Base-by-base conservation (phyloP, 208 protist species). In the Trypanosomatidae sp. region DNA sequence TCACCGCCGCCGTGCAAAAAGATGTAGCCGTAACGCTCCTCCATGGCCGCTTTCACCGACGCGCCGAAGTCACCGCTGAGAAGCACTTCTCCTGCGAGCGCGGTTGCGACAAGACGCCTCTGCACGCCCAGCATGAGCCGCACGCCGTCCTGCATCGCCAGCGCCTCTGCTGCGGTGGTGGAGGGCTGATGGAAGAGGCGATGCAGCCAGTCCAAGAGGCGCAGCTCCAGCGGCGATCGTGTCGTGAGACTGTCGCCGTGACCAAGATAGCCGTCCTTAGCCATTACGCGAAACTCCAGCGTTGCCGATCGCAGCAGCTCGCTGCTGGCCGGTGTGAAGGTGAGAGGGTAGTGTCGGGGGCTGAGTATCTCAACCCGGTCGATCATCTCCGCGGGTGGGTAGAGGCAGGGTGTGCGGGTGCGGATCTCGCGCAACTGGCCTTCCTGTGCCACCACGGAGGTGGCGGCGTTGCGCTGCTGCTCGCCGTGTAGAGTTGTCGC, bases 341-440 rank as follows among this genome's bases (percentile, higher is more conserved):
- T 85, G 39, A 90, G 77, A 36, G 79, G 85, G 70, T 93, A 92
- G 76, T 95, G 83, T 25, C 85, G 73, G 13, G 82, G 55, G 62
- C 84, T 85, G 49, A 81, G 80, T 8, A 95, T 73, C 65, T 95
- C 91, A 19, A 95, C 90, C 28, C 82, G 79, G 13, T 89, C 80
- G 9, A 95, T 82, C 59, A 85, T 87, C 62, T 90, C 86, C 41
- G 74, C 46, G 6, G 86, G 87, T 15, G 91, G 91, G 64, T 90
- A 88, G 6, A 95, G 77, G 67, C 88, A 95, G 17, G 91, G 88
- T 3, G 91, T 95, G 10, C 84, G 67, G 9, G 33, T 19, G 52
- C 53, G 53, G 8, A 72, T 30, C 6, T 39, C 30, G n/a, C n/a
- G n/a, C n/a, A n/a, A n/a, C n/a, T n/a, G n/a, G n/a, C n/a, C n/a